These are phyloP conservation scores for Fusarium gaditjirri DNA, from an alignment of 2,329 filamentous ascomycete species.

Conservation along the genomic window DNA sequence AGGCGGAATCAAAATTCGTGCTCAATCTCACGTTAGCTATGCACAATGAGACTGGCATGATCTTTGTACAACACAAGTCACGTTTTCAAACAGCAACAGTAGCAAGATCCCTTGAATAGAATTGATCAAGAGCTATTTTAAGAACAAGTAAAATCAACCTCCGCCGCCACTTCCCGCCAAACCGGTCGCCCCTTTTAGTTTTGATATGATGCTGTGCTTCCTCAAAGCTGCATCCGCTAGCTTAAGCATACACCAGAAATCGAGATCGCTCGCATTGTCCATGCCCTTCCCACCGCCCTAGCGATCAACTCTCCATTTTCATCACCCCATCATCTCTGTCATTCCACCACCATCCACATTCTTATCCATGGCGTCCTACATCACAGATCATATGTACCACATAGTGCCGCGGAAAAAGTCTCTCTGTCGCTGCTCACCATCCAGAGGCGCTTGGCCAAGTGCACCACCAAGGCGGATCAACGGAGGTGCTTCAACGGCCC, in stretches of 20 bases:
- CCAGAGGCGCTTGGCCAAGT: constrained; percentile 27
- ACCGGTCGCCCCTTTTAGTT: constrained; percentile 50
- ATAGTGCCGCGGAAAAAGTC: constrained; percentile 54
- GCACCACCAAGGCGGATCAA: constrained; percentile 48
- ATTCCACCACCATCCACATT: not conserved
- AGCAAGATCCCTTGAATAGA: constrained; percentile 10
- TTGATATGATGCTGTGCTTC: constrained; percentile 13
- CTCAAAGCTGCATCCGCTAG: not conserved
- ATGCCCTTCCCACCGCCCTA: constrained; percentile 32
- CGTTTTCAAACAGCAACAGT: not conserved
- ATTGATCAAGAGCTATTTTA: constrained; percentile 30
- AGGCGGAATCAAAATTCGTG: not conserved
- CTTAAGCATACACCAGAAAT: not conserved
- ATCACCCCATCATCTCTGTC: not conserved
- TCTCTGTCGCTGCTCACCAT: constrained; percentile 48
- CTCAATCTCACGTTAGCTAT: not conserved
- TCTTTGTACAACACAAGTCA: not conserved
- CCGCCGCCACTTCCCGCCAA: constrained; percentile 51
- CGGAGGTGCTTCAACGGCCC: constrained; percentile 43
- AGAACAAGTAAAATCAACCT: constrained; percentile 42
- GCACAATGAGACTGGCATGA: not conserved
- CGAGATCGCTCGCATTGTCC: constrained; percentile 31
- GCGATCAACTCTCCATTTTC: constrained; percentile 20
- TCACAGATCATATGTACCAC: constrained; percentile 55
- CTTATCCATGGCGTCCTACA: not conserved